These are phyloP conservation scores for Phaeosphaeria sp. DNA, from an alignment of 2,329 filamentous ascomycete species.

Conservation along the genomic window DNA sequence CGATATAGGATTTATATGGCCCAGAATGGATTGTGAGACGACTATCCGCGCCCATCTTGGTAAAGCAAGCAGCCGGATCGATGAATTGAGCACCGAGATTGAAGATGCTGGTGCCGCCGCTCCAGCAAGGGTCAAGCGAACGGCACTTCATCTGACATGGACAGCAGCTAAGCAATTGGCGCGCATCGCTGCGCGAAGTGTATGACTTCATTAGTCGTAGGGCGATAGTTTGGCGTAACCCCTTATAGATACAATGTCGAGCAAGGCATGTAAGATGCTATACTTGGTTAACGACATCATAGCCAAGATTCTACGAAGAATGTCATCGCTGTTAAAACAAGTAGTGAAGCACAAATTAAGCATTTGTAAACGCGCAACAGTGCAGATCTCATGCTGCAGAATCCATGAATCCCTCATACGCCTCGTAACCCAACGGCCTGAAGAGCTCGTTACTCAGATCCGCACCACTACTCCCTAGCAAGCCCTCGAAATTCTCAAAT, in stretches of 20 bases:
- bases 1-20: neutral
- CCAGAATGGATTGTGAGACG: neutral
- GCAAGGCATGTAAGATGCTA: neutral
- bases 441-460: slow-evolving; percentile 49
- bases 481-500: slow-evolving; percentile 50
- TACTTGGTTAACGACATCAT: neutral
- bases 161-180: neutral
- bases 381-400: slow-evolving; percentile 19
- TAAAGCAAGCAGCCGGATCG: neutral
- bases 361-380: neutral
- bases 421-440: slow-evolving; percentile 45
- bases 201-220: neutral
- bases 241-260: neutral
- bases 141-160: neutral
- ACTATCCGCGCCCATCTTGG: neutral
- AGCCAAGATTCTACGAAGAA: neutral
- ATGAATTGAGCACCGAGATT: neutral
- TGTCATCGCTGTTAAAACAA: neutral
- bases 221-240: neutral
- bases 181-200: neutral
- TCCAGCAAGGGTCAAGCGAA: no score
- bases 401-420: slow-evolving; percentile 41
- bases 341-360: neutral
- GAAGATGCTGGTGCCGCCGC: neutral
- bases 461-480: slow-evolving; percentile 46